Evolutionary conservation across 140 eudicot genomes (phyloP).

Genomic region (Stevia rebaudiana): DNA sequence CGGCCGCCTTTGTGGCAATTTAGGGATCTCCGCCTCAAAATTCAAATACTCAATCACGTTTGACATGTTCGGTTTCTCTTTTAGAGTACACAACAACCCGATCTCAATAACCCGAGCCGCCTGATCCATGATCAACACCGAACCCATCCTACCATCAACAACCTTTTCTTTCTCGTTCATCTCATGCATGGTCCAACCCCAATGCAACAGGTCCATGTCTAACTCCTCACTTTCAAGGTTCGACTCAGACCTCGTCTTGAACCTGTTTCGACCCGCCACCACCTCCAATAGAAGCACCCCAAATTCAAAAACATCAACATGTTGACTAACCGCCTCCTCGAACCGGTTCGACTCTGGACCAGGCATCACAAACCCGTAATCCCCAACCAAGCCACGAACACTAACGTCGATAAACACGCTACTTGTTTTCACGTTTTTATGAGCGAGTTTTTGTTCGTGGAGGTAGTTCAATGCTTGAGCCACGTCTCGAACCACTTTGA

Average conservation of each 20-base stretch:
- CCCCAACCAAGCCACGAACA: conserved; percentile 55
- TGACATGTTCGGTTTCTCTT: conserved; percentile 56
- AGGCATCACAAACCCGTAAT: conserved; percentile 50
- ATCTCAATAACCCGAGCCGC: conserved; percentile 49
- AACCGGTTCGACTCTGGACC: conserved; percentile 44
- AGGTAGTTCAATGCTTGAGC: conserved; percentile 47
- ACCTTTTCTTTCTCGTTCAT: conserved; percentile 38
- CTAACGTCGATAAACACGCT: conserved; percentile 61
- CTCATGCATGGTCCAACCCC: conserved; percentile 68
- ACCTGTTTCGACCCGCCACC: conserved; percentile 48
- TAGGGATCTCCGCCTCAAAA: conserved; percentile 35
- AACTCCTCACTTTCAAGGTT: conserved; percentile 5
- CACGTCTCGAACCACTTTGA: conserved; percentile 56
- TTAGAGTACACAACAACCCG: conserved; percentile 58
- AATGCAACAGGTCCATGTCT: conserved; percentile 37
- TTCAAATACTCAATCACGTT: conserved; percentile 44
- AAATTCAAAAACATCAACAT: conserved; percentile 50
- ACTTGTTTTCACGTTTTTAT: conserved; percentile 47
- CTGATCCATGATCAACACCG: conserved; percentile 50
- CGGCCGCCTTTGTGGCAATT: conserved; percentile 55
- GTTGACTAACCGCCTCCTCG: conserved; percentile 45
- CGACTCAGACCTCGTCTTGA: conserved; percentile 11
- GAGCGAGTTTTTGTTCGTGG: conserved; percentile 49
- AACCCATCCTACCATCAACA: conserved; percentile 54
- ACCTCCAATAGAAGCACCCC: conserved; percentile 53